Evolutionary conservation across 257 asterid species (phyloP).

Genomic region (Phtheirospermum japonicum): DNA sequence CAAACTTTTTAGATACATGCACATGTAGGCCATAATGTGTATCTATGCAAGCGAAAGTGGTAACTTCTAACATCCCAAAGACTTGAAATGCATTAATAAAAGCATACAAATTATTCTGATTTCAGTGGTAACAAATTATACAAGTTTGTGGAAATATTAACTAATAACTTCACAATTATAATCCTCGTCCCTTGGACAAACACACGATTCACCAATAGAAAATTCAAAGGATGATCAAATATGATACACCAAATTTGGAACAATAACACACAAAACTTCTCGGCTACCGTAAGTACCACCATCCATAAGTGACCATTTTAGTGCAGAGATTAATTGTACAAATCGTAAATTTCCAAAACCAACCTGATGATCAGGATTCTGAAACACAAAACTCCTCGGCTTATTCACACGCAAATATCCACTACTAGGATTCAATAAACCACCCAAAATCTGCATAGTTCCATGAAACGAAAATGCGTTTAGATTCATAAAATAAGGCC

Average conservation of each 20-base stretch:
- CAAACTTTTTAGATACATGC: background rate
- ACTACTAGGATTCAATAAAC: slow-evolving; percentile 66
- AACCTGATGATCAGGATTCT: slow-evolving; percentile 98
- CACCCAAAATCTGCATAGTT: slow-evolving; percentile 73
- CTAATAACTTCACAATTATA: too few species aligned
- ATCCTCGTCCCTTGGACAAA: background rate
- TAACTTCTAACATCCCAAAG: too few species aligned
- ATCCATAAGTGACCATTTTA: slow-evolving; percentile 7
- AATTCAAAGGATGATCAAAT: background rate
- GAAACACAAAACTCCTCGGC: slow-evolving; percentile 91
- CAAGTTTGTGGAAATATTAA: background rate
- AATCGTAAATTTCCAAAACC: slow-evolving; percentile 3
- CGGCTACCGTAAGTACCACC: background rate
- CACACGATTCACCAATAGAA: too few species aligned
- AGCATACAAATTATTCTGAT: background rate
- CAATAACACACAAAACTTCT: background rate
- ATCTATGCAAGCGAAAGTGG: background rate
- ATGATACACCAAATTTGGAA: background rate
- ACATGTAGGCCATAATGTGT: background rate
- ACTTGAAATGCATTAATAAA: too few species aligned
- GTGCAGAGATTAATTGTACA: slow-evolving; percentile 8
- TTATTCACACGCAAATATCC: slow-evolving; percentile 67
- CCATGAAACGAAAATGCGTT: slow-evolving; percentile 9
- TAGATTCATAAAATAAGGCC: slow-evolving; percentile 3
- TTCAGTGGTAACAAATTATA: too few species aligned